Base-by-base conservation (phyloP, 441 rosid species). In the Croton laevigatus region DNA sequence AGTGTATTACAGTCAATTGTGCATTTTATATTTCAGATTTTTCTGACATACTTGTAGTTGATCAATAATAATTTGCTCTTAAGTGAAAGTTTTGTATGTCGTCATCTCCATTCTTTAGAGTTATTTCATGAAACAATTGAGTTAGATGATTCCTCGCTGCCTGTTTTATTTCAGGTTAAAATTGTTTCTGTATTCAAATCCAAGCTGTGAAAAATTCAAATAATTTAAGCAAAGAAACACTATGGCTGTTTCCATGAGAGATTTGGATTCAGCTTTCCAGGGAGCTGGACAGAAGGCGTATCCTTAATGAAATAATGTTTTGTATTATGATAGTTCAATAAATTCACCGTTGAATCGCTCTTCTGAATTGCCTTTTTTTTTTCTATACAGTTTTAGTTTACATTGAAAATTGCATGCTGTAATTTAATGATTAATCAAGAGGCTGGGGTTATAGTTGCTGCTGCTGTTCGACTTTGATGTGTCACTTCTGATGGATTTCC, bases 231-330 rank as follows among this genome's bases (percentile, higher is more conserved):
- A 66, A 71, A 57, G 48, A 76, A 76, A 63, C 58, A 83, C 51
- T 75, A 91, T 94, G 97, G 83, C 97, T 74, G 94, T 90, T 78
- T 92, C 99, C 66, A 87, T 91, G 93, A 89, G 90, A 83, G 94
- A 94, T 81, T 80, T 94, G 70, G 99, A 94, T 85, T 80, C 98
- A 75, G 96, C 91, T 76, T 94, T 94, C 82, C 94, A 88, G 75
- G 99, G 94, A 81, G 94, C 91, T 69, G 98, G 98, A 73, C 97
- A 88, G 74, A 92, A 90, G 77, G 89, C 88, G 98, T 93, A 93
- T 91, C 97, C 94, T 93, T 72, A 16, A 46, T 46, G 42, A 62
- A 71, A 60, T 42, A 20, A 71, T 27, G 53, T 36, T 71, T 46
- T 68, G 22, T 22, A 20, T 44, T 54, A 65, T 71, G 2, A 22